A percentile compares a stretch with the other conserved stretches of the same genome.
These are phyloP conservation scores for Moniliophthora roreri DNA, from an alignment of 1,284 basidiomycete genomes.

Conservation along the genomic window DNA sequence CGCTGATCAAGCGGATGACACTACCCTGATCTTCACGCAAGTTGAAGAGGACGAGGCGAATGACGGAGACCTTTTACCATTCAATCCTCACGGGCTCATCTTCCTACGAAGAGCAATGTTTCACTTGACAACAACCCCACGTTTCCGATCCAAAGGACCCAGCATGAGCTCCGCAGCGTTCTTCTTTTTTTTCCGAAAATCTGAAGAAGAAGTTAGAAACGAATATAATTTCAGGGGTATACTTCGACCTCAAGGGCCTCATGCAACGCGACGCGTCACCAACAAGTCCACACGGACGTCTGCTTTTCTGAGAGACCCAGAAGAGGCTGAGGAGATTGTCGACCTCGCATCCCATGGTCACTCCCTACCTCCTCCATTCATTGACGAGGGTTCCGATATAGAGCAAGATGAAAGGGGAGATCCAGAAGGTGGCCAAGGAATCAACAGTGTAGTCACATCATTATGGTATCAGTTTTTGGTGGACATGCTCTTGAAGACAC, in stretches of 20 bases:
- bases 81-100: slow-evolving; percentile 1
- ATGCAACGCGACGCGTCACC: not conserved
- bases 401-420: slow-evolving; percentile 5
- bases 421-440: not conserved
- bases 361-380: slow-evolving; percentile 1
- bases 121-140: not conserved
- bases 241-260: not conserved
- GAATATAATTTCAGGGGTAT: not conserved
- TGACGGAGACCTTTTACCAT: not conserved
- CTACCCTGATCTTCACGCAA: not conserved
- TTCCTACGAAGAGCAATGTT: not conserved
- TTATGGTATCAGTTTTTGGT: slow-evolving; percentile 23
- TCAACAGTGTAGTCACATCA: slow-evolving; percentile 8
- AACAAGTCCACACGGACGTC: slow-evolving; percentile 3
- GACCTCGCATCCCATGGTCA: slow-evolving; percentile 1
- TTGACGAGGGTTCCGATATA: slow-evolving; percentile 19
- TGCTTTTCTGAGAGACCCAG: not conserved
- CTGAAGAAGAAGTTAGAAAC: not conserved
- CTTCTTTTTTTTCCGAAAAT: not conserved
- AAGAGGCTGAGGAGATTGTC: not conserved
- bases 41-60: not conserved
- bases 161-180: not conserved
- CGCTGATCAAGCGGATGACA: not conserved
- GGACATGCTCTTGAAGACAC: slow-evolving; percentile 19
- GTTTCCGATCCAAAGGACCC: not conserved